Conservation (phyloP, 176 grass and related monocot species). For the Tillandsia fasciculata region DNA sequence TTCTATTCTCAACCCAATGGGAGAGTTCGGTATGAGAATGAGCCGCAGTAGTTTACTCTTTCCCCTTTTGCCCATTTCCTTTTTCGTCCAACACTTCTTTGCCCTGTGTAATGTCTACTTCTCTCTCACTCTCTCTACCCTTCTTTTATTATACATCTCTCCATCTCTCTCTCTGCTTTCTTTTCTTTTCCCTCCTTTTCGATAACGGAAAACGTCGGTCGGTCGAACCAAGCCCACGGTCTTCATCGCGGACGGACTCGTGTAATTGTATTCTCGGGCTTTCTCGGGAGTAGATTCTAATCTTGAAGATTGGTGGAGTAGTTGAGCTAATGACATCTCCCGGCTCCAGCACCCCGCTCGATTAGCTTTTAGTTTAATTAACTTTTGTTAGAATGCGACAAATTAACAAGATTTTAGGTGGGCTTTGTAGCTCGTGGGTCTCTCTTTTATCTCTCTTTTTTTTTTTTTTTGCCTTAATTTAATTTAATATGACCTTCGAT, state of each 20-base stretch:
- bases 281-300: slow-evolving; percentile 21
- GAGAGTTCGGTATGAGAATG: neutral
- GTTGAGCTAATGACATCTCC: slow-evolving; percentile 56
- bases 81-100: neutral
- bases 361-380: slow-evolving; percentile 23
- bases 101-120: neutral
- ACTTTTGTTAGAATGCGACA: slow-evolving; percentile 35
- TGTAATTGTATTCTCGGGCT: slow-evolving; percentile 8
- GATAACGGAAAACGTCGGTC: slow-evolving; percentile 19
- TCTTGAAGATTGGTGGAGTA: slow-evolving; percentile 46
- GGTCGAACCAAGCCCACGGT: slow-evolving; percentile 13
- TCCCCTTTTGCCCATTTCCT: neutral
- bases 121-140: slow-evolving; percentile 13
- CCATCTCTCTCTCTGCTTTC: slow-evolving; percentile 13
- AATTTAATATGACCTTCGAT: slow-evolving; percentile 12
- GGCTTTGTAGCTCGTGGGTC: slow-evolving; percentile 21
- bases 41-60: neutral
- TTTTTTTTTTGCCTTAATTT: slow-evolving; percentile 7
- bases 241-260: slow-evolving; percentile 27
- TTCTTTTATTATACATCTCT: neutral
- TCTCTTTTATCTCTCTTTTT: slow-evolving; percentile 8
- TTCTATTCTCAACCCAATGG: no score
- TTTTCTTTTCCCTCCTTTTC: neutral
- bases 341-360: slow-evolving; percentile 4
- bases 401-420: slow-evolving; percentile 88